Evolutionary conservation across 768 basidiomycete genomes (phyloP), one percentile per base, ranked within the genome.

Genomic region (Tylopilus balloui): DNA sequence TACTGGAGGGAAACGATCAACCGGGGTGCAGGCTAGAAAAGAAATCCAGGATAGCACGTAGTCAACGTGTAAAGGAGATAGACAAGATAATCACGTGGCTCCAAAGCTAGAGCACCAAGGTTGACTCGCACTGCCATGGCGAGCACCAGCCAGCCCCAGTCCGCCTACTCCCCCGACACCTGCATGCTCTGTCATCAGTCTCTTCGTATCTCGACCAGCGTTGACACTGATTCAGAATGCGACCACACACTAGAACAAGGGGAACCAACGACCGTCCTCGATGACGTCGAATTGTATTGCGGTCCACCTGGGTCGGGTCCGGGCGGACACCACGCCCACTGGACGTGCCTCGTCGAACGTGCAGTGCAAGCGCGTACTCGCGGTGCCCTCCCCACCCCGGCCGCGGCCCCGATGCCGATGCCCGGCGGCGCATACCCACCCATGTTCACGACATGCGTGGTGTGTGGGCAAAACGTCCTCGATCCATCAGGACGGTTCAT

Each of bases 221-320:
- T 45, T 20, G 51, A 42, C 41, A 31, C 40, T 14, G 52, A 56
- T 28, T 3, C 41, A 40, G 54, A 44, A 15, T 25, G 41, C 5
- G 48, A 47, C 35, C 34, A 31, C 13, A 25, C 32, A 3, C 20
- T 35, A 9, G 47, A 38, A 43, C 36, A 8, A 4, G 50, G 24
- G 8, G 52, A 36, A 17, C 24, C 27, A 21, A 7, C 45, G 6
- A 58, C 59, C 32, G 32, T 62, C 42, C 36, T 54, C 24, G 62
- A 64, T 41, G 62, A 62, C 38, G 48, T 65, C 45, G 60, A 62
- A 23, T 24, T 65, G 17, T 53, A 62, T 19, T 65, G 60, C 48
- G 52, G 50, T 20, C 45, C 51, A 17, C 54, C 60, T 1, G 59
- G 57, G 14, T 57, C 55, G 7, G 53, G 57, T 5, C 59, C 63